phyloP scores from a whole-genome alignment of 306 rosid genomes.

The Prosopis cineraria region DNA sequence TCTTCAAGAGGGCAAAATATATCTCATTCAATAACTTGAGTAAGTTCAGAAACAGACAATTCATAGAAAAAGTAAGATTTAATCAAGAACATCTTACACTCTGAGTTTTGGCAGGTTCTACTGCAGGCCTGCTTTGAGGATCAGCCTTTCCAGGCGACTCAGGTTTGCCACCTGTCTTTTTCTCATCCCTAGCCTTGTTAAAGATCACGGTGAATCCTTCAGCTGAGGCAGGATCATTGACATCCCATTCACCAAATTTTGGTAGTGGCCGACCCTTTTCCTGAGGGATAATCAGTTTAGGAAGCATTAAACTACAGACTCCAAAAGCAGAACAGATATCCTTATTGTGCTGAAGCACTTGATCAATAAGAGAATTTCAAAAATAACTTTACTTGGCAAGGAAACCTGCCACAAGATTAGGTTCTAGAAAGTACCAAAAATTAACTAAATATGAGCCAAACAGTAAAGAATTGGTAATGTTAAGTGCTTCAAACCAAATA shows the following conservation, averaged over 20 bases:
- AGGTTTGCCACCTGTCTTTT: constrained; percentile 93
- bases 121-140: constrained; percentile 58
- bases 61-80: neutral
- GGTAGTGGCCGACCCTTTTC: constrained; percentile 97
- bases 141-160: constrained; percentile 89
- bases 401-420: constrained; percentile 6
- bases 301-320: constrained; percentile 15
- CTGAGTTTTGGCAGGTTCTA: constrained; percentile 69
- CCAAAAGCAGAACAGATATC: constrained; percentile 2
- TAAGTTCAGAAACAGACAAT: neutral
- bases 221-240: constrained; percentile 98
- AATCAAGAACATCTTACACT: constrained; percentile 60
- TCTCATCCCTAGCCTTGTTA: constrained; percentile 97
- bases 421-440: neutral
- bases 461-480: neutral
- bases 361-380: constrained; percentile 15
- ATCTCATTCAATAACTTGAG: neutral
- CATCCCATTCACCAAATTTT: constrained; percentile 99
- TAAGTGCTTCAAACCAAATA: neutral
- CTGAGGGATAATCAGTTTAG: constrained; percentile 47
- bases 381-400: constrained; percentile 12
- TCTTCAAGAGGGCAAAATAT: constrained; percentile 14
- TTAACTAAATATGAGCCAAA: constrained; percentile 10
- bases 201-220: constrained; percentile 99
- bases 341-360: constrained; percentile 4